Conservation (phyloP, 108 stramenopile genomes). For the Nitzschia palea region DNA sequence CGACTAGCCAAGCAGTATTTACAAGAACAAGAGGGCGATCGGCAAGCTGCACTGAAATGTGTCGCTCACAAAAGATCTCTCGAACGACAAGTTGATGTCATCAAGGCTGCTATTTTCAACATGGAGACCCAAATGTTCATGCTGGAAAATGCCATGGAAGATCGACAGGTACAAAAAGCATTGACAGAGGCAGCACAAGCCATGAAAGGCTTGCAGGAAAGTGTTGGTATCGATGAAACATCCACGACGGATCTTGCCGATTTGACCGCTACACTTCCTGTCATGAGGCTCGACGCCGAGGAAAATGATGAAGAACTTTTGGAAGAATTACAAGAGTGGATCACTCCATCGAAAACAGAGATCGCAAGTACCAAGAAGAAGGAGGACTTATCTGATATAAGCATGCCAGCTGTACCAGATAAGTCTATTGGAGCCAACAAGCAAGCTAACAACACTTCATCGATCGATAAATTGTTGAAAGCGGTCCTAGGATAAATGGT, state of each 20-base stretch:
- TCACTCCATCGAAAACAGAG: constrained; percentile 1
- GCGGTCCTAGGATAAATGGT: constrained; percentile 16
- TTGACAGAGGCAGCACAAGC: constrained; percentile 31
- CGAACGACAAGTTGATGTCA: constrained; percentile 23
- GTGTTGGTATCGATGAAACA: constrained; percentile 8
- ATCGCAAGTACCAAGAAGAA: neutral
- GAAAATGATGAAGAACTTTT: constrained; percentile 31
- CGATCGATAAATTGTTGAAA: neutral
- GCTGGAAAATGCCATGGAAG: constrained; percentile 42
- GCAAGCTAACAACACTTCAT: neutral
- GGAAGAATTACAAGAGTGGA: constrained; percentile 27
- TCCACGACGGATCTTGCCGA: constrained; percentile 10
- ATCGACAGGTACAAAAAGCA: constrained; percentile 34
- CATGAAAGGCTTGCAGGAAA: constrained; percentile 23
- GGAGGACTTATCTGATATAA: constrained; percentile 18
- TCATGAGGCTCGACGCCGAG: neutral
- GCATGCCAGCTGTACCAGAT: constrained; percentile 14
- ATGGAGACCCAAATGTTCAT: constrained; percentile 51
- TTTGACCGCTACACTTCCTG: neutral
- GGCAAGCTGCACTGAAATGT: constrained; percentile 29
- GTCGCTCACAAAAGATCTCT: constrained; percentile 25
- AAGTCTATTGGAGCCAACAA: neutral
- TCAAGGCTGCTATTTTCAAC: constrained; percentile 41
- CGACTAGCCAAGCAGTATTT: constrained; percentile 16
- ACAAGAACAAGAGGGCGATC: constrained; percentile 10